phyloP scores from a whole-genome alignment of 495 filamentous ascomycete species.

The Neurospora sp. region DNA sequence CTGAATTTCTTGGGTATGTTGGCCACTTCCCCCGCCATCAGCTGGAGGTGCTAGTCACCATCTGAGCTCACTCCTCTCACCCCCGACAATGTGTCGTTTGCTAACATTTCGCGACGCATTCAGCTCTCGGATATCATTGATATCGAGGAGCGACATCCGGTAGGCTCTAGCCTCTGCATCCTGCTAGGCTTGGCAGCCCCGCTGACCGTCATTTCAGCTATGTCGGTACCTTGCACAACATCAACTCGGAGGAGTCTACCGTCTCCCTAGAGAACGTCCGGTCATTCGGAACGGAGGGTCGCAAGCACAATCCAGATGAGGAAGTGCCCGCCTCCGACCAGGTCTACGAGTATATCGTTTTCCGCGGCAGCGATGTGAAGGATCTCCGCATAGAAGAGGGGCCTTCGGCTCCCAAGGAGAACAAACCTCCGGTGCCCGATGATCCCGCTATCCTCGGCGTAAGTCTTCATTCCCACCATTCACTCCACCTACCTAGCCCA shows the following conservation, averaged over 20 bases:
- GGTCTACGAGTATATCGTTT: constrained; percentile 98
- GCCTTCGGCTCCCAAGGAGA: constrained; percentile 53
- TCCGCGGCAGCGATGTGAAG: constrained; percentile 97
- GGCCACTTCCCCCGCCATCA: neutral
- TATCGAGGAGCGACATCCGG: constrained; percentile 97
- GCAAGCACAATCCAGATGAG: constrained; percentile 62
- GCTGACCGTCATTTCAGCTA: constrained; percentile 47
- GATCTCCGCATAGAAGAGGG: constrained; percentile 84
- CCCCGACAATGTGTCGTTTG: neutral
- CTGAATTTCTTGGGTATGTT: constrained; percentile 42
- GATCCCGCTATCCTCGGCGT: constrained; percentile 96
- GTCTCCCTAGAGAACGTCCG: constrained; percentile 93
- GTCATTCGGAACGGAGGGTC: constrained; percentile 88
- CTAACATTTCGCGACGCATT: constrained; percentile 13
- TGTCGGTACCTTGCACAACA: constrained; percentile 90
- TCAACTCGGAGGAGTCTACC: constrained; percentile 92
- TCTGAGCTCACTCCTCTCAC: neutral
- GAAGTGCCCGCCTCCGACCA: constrained; percentile 73
- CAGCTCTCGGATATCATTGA: constrained; percentile 74
- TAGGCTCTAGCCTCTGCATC: constrained; percentile 30
- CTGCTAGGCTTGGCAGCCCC: constrained; percentile 17
- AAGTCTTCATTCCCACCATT: constrained; percentile 39
- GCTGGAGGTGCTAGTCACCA: neutral
- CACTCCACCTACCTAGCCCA: neutral
- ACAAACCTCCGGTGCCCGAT: constrained; percentile 70